phyloP scores from a whole-genome alignment of 371 early-diverging fungal genomes.

The Blakeslea trispora region DNA sequence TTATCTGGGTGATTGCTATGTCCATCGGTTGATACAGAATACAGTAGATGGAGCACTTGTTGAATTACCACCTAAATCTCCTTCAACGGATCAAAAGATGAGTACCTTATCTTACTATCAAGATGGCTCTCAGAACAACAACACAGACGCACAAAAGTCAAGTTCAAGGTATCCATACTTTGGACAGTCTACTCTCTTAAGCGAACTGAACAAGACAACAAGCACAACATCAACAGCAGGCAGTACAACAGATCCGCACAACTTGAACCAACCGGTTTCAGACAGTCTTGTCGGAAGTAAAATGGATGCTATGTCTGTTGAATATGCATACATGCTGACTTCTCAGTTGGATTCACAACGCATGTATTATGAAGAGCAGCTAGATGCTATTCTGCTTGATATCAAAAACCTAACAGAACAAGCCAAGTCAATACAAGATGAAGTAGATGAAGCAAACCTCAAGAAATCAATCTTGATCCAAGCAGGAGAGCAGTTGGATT shows the following conservation, averaged over 20 bases:
- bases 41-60: conserved; percentile 89
- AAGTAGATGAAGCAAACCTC: conserved; percentile 12
- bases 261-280: neutral
- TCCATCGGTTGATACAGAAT: conserved; percentile 92
- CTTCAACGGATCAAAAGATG: conserved; percentile 13
- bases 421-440: conserved; percentile 11
- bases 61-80: conserved; percentile 67
- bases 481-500: conserved; percentile 2
- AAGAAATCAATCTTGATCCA: conserved; percentile 17
- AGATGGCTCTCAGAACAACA: neutral
- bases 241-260: conserved; percentile 2
- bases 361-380: conserved; percentile 77
- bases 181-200: neutral
- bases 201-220: neutral
- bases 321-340: conserved; percentile 76
- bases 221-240: neutral
- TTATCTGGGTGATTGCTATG: conserved; percentile 94
- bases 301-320: conserved; percentile 69
- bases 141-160: neutral
- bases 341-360: conserved; percentile 88
- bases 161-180: neutral
- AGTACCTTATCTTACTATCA: neutral
- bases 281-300: conserved; percentile 49
- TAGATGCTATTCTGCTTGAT: conserved; percentile 53
- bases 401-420: conserved; percentile 36